A percentile compares a stretch with the other conserved stretches of the same genome.
These are phyloP conservation scores for Colletotrichum gigasporum DNA, from an alignment of 2,329 filamentous ascomycete species.

Conservation along the genomic window DNA sequence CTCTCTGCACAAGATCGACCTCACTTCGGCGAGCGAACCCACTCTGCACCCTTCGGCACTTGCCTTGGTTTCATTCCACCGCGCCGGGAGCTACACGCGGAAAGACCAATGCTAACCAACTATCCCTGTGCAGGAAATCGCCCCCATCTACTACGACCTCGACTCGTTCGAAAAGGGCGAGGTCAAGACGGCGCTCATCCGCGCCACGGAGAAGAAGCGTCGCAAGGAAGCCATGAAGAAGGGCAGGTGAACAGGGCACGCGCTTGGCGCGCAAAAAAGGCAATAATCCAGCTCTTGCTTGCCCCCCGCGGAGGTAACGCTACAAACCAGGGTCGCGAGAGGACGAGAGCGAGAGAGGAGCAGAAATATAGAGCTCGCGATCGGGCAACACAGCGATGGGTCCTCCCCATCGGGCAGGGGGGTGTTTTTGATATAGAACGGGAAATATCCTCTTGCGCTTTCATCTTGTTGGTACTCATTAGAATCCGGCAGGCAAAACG, in stretches of 20 bases:
- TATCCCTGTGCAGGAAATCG: slow-evolving; percentile 75
- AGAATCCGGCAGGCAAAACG: too few species aligned
- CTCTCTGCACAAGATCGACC: background rate
- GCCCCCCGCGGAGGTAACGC: too few species aligned
- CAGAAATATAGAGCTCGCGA: too few species aligned
- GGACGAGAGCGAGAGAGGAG: too few species aligned
- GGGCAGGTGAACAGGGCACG: slow-evolving; percentile 44
- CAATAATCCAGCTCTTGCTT: too few species aligned
- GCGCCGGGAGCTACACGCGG: background rate
- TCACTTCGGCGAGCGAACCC: background rate
- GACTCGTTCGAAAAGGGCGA: slow-evolving; percentile 86
- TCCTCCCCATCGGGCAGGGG: too few species aligned
- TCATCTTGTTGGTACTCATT: too few species aligned
- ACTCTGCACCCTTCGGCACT: slow-evolving; percentile 2
- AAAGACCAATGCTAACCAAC: background rate
- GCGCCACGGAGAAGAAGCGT: slow-evolving; percentile 67
- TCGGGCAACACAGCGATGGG: too few species aligned
- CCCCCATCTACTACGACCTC: slow-evolving; percentile 91
- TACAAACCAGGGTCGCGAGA: too few species aligned
- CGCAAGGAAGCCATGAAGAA: slow-evolving; percentile 67
- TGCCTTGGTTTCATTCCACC: background rate
- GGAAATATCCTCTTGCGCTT: too few species aligned
- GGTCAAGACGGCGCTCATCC: slow-evolving; percentile 74
- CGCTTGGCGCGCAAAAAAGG: too few species aligned
- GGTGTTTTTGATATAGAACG: too few species aligned